Conservation (phyloP, 2,329 filamentous ascomycete species). For the Fusarium piperis region DNA sequence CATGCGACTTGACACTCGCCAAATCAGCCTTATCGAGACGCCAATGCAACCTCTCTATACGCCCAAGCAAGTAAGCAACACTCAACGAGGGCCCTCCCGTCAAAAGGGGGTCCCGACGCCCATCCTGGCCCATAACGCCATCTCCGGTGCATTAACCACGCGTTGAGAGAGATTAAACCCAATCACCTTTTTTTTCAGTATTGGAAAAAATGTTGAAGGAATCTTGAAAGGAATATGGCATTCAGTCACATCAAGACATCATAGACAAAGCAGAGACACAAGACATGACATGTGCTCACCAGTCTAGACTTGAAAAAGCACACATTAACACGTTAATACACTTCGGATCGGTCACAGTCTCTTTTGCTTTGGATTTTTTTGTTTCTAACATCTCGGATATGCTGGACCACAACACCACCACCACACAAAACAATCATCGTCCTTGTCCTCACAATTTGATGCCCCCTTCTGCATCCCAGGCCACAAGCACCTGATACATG, state of each 20-base stretch:
- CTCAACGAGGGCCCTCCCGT: neutral
- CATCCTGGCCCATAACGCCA: neutral
- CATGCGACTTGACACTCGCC: conserved; percentile 5
- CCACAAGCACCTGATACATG: conserved; percentile 21
- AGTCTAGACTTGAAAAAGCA: neutral
- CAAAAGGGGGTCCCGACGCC: conserved; percentile 9
- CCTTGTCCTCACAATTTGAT: conserved; percentile 5
- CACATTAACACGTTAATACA: neutral
- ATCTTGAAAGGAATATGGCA: neutral
- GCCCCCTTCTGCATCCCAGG: conserved; percentile 1
- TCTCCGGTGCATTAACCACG: neutral
- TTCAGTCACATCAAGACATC: neutral
- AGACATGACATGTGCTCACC: neutral
- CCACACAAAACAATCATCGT: conserved; percentile 9
- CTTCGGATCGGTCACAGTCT: conserved; percentile 26
- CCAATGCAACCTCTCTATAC: neutral
- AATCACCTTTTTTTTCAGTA: neutral
- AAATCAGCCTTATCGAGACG: conserved; percentile 35
- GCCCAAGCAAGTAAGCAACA: neutral
- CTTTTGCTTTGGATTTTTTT: conserved; percentile 29
- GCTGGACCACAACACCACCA: conserved; percentile 27
- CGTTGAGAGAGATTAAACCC: neutral
- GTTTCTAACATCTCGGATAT: conserved; percentile 36
- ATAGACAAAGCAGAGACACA: neutral
- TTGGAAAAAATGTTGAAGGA: neutral